Evolutionary conservation across 768 basidiomycete genomes (phyloP).

Genomic region (Mycena galericulata): DNA sequence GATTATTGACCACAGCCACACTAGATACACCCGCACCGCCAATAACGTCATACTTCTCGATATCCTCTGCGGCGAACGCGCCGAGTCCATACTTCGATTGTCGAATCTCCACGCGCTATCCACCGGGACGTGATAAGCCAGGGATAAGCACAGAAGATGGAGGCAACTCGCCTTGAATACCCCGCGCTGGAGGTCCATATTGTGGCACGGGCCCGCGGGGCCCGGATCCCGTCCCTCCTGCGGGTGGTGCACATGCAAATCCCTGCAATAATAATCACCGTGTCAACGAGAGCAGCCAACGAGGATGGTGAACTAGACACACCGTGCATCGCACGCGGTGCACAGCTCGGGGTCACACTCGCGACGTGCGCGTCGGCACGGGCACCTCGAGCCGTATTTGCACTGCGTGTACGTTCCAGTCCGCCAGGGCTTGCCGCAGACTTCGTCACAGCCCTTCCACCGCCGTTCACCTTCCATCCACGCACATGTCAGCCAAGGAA

Average conservation of each 20-base stretch:
- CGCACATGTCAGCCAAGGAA: conserved; percentile 18
- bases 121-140: not conserved
- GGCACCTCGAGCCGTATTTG: conserved; percentile 41
- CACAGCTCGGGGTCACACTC: conserved; percentile 71
- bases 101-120: not conserved
- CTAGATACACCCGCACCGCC: not conserved
- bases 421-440: conserved; percentile 18
- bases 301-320: not conserved
- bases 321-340: conserved; percentile 53
- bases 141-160: not conserved
- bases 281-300: conserved; percentile 33
- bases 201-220: not conserved
- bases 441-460: conserved; percentile 54
- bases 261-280: not conserved
- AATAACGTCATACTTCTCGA: not conserved
- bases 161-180: conserved; percentile 7
- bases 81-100: conserved; percentile 14
- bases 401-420: not conserved
- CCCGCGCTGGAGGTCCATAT: conserved; percentile 4
- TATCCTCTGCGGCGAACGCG: conserved; percentile 16
- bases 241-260: not conserved
- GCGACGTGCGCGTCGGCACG: conserved; percentile 47
- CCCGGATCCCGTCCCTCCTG: not conserved
- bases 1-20: not conserved
- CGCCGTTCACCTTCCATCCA: conserved; percentile 52